Percentiles rank a stretch among this genome's conserved stretches.
Evolutionary conservation across 2,329 filamentous ascomycete genomes (phyloP).

Genomic region (Ceratocystis eucalypticola): DNA sequence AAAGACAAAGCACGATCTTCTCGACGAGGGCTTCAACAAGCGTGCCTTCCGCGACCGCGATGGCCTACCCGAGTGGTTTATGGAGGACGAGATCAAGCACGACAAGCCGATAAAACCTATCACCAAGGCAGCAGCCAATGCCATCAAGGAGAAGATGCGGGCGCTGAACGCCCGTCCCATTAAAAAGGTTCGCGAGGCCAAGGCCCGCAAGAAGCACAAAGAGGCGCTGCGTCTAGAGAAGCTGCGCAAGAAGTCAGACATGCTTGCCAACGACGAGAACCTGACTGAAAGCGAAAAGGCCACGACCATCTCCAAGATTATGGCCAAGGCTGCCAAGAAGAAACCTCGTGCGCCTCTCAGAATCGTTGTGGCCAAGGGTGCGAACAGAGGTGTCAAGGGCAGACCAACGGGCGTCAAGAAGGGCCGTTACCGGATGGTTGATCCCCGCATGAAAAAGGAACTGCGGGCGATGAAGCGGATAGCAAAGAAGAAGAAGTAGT

Average conservation of each 20-base stretch:
- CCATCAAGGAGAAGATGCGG: constrained; percentile 88
- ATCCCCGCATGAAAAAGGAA: constrained; percentile 93
- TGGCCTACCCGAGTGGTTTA: constrained; percentile 91
- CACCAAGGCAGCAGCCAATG: constrained; percentile 72
- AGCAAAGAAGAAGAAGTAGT: constrained; percentile 53
- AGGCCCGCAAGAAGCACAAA: constrained; percentile 94
- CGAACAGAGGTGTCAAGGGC: constrained; percentile 73
- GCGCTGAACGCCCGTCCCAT: constrained; percentile 91
- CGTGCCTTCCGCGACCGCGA: constrained; percentile 81
- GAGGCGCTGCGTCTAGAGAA: constrained; percentile 83
- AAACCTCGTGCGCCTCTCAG: constrained; percentile 73
- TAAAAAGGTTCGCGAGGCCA: constrained; percentile 96
- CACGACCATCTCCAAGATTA: constrained; percentile 63
- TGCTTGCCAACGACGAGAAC: constrained; percentile 76
- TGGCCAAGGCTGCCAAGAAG: constrained; percentile 71
- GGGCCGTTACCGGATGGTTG: constrained; percentile 95
- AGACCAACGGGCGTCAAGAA: constrained; percentile 74
- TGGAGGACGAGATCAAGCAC: constrained; percentile 80
- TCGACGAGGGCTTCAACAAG: constrained; percentile 91
- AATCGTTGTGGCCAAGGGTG: constrained; percentile 74
- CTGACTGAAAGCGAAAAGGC: constrained; percentile 96
- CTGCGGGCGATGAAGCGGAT: constrained; percentile 70
- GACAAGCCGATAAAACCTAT: constrained; percentile 80
- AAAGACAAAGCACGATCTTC: constrained; percentile 61
- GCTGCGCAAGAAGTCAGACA: constrained; percentile 89